Evolutionary conservation across 192 early-diverging fungal genomes (phyloP).

Genomic region (Phycomyces nitens): DNA sequence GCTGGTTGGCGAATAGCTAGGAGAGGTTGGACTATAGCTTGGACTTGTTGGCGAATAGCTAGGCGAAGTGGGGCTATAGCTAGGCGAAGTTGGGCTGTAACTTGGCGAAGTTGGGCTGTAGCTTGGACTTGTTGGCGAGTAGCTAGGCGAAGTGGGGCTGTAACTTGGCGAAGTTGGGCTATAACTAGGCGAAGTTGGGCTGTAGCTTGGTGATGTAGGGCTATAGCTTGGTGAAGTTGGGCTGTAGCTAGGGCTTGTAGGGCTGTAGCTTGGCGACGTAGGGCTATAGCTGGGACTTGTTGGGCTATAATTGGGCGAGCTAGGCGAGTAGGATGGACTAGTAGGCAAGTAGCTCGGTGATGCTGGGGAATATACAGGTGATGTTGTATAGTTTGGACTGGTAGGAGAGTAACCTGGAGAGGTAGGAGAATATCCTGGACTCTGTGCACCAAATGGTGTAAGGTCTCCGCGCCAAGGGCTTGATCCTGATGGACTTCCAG

Average conservation of each 20-base stretch:
- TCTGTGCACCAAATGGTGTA: slow-evolving; percentile 24
- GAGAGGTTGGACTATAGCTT: slow-evolving; percentile 54
- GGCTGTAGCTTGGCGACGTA: slow-evolving; percentile 64
- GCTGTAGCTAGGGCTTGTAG: slow-evolving; percentile 65
- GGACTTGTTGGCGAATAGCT: slow-evolving; percentile 71
- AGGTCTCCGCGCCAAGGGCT: slow-evolving; percentile 48
- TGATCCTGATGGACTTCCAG: slow-evolving; percentile 52
- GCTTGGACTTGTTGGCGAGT: slow-evolving; percentile 58
- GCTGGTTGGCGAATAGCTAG: slow-evolving; percentile 60
- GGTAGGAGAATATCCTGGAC: slow-evolving; percentile 67
- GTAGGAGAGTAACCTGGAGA: slow-evolving; percentile 60
- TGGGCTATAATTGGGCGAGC: slow-evolving; percentile 65
- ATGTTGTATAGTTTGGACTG: slow-evolving; percentile 64
- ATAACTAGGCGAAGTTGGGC: slow-evolving; percentile 54
- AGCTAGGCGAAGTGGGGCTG: slow-evolving; percentile 59
- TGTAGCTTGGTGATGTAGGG: slow-evolving; percentile 70
- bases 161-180: slow-evolving; percentile 56
- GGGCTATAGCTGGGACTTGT: slow-evolving; percentile 61
- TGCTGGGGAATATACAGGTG: slow-evolving; percentile 75
- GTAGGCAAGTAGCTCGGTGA: slow-evolving; percentile 68
- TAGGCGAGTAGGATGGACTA: slow-evolving; percentile 59
- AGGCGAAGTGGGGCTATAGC: slow-evolving; percentile 73
- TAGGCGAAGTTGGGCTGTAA: slow-evolving; percentile 71
- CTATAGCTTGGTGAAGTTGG: slow-evolving; percentile 76
- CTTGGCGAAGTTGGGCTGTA: slow-evolving; percentile 63